A percentile compares a stretch with the other conserved stretches of the same genome.
phyloP scores from a whole-genome alignment of 192 early-diverging fungal species.

The Chytriomyces hyalinus region DNA sequence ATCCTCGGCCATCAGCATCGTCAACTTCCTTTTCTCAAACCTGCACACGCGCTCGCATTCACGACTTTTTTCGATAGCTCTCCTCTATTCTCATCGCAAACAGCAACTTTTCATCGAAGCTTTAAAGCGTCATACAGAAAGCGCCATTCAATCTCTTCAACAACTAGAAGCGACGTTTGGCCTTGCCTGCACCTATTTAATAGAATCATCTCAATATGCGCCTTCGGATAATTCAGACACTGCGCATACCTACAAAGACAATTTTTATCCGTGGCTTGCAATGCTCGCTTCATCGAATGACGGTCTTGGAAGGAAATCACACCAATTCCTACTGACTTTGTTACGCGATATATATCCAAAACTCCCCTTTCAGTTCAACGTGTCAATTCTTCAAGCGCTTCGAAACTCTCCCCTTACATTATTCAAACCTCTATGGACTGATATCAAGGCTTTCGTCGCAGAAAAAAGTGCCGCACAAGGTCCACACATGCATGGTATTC shows the following conservation, averaged over 20 bases:
- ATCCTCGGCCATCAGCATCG: too few relatives aligned
- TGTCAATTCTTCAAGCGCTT: background rate
- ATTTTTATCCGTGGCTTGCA: background rate
- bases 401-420: background rate
- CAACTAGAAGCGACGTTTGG: slow-evolving; percentile 6
- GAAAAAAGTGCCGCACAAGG: background rate
- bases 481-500: background rate
- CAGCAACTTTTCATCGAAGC: background rate
- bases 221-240: background rate
- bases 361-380: background rate
- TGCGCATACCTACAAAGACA: background rate
- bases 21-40: slow-evolving; percentile 7
- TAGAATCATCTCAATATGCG: background rate
- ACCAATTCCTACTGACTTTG: background rate
- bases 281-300: background rate
- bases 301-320: background rate
- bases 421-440: background rate
- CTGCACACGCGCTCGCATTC: background rate
- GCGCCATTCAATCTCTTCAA: background rate
- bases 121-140: background rate
- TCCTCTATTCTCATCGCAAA: background rate
- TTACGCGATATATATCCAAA: background rate
- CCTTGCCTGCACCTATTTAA: background rate
- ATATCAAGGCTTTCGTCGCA: background rate
- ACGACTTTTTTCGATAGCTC: background rate